Percentiles rank a stretch among this genome's conserved stretches.
phyloP scores from a whole-genome alignment of 169 alveolate species.

The Theileria equi region DNA sequence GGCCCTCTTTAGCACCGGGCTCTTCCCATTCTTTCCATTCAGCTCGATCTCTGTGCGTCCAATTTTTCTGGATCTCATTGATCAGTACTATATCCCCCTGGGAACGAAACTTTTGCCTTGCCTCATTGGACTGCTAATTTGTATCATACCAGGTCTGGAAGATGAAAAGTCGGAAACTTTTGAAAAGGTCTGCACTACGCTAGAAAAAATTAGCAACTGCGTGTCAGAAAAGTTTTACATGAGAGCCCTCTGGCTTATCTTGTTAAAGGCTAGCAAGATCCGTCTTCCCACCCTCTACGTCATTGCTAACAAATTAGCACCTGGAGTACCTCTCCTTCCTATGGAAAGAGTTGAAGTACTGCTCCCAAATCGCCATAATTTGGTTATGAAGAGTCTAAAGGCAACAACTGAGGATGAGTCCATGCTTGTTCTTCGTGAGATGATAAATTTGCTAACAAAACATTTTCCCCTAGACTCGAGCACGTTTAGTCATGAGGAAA shows the following conservation, averaged over 20 bases:
- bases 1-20: slow-evolving; percentile 87
- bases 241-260: slow-evolving; percentile 79
- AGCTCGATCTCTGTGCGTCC: slow-evolving; percentile 85
- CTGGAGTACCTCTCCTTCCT: slow-evolving; percentile 64
- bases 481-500: slow-evolving; percentile 30
- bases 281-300: slow-evolving; percentile 75
- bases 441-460: slow-evolving; percentile 72
- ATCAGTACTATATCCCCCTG: slow-evolving; percentile 79
- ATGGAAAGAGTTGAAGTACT: slow-evolving; percentile 66
- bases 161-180: slow-evolving; percentile 76
- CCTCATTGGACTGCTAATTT: slow-evolving; percentile 77
- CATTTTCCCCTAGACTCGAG: slow-evolving; percentile 71
- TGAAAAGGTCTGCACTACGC: slow-evolving; percentile 62
- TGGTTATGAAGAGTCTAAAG: slow-evolving; percentile 75
- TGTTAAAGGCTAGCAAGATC: slow-evolving; percentile 73
- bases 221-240: slow-evolving; percentile 77
- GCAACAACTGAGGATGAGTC: slow-evolving; percentile 77
- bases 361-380: slow-evolving; percentile 71
- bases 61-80: slow-evolving; percentile 80
- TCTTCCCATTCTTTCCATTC: slow-evolving; percentile 86
- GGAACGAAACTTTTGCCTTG: slow-evolving; percentile 78
- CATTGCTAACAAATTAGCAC: slow-evolving; percentile 73
- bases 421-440: slow-evolving; percentile 69
- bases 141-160: slow-evolving; percentile 82
- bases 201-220: slow-evolving; percentile 71